phyloP scores from a whole-genome alignment of 106 monocot species.

The Acanthochlamys bracteata region DNA sequence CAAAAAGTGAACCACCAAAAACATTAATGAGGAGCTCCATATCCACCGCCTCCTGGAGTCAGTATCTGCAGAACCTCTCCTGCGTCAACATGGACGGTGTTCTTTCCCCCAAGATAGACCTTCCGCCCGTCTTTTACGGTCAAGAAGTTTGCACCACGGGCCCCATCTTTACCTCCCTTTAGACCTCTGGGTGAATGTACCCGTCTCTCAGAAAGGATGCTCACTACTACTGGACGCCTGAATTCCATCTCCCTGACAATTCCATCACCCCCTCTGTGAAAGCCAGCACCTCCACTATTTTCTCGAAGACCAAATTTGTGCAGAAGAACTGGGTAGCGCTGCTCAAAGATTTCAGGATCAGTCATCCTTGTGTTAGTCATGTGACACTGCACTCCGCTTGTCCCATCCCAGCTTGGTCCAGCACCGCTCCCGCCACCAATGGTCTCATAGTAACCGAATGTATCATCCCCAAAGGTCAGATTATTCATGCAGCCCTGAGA shows the following conservation, averaged over 20 bases:
- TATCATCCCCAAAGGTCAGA: conserved; percentile 82
- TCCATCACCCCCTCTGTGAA: conserved; percentile 77
- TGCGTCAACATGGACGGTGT: conserved; percentile 50
- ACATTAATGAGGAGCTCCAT: conserved; percentile 38
- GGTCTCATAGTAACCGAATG: conserved; percentile 93
- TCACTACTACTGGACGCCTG: conserved; percentile 54
- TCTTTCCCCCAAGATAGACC: conserved; percentile 89
- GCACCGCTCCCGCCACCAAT: conserved; percentile 91
- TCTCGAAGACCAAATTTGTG: conserved; percentile 64
- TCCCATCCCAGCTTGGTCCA: conserved; percentile 86
- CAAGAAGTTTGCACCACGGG: conserved; percentile 67
- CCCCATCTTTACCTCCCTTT: conserved; percentile 64
- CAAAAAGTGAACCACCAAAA: no score
- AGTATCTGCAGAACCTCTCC: conserved; percentile 78
- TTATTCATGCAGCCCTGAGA: conserved; percentile 99
- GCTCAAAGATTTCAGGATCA: conserved; percentile 95
- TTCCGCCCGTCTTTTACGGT: conserved; percentile 52
- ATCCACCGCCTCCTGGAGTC: conserved; percentile 94
- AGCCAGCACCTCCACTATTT: conserved; percentile 72
- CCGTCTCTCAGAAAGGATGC: conserved; percentile 85
- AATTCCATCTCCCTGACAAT: conserved; percentile 90
- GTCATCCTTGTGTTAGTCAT: conserved; percentile 99
- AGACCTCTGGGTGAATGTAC: conserved; percentile 68
- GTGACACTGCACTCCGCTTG: conserved; percentile 89
- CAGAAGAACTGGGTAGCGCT: conserved; percentile 76